Evolutionary conservation across 352 stramenopile genomes (phyloP).

Genomic region (Pythium aphanidermatum): DNA sequence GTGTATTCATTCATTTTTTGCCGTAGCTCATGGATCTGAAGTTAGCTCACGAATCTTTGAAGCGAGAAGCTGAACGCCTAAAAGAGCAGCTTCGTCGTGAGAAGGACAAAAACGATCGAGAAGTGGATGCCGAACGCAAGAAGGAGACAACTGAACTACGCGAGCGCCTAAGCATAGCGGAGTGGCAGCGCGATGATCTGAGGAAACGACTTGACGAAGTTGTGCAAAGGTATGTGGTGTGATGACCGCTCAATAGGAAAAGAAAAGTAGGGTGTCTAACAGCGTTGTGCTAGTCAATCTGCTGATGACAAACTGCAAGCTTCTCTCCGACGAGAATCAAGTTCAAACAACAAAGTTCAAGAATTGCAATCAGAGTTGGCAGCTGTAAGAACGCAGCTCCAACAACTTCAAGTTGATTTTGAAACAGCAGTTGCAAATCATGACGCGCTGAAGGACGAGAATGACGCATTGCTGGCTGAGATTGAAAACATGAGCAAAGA

Average conservation of each 20-base stretch:
- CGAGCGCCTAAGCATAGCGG: constrained; percentile 24
- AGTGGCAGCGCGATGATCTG: constrained; percentile 12
- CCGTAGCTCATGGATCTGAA: constrained; percentile 57
- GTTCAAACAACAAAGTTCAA: constrained; percentile 29
- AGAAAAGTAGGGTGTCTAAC: no score
- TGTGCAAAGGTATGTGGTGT: constrained; percentile 9
- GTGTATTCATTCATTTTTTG: no score
- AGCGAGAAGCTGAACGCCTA: constrained; percentile 40
- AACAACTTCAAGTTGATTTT: constrained; percentile 31
- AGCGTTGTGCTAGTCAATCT: constrained; percentile 23
- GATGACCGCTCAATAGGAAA: no score
- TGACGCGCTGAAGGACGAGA: constrained; percentile 60
- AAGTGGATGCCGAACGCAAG: constrained; percentile 22
- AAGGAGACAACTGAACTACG: constrained; percentile 28
- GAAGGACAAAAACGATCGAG: constrained; percentile 25
- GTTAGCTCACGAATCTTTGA: constrained; percentile 35
- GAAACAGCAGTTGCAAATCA: constrained; percentile 44
- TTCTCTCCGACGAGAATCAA: constrained; percentile 24
- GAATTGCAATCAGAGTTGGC: constrained; percentile 24
- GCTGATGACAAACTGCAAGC: constrained; percentile 27
- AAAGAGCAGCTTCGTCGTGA: constrained; percentile 42
- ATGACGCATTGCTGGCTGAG: constrained; percentile 63
- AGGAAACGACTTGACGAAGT: neutral
- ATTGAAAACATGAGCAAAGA: constrained; percentile 65
- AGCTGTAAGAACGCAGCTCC: constrained; percentile 23